Percentiles rank a stretch among this genome's conserved stretches.
Conservation (phyloP, 345 rosid species). For the Heritiera littoralis region DNA sequence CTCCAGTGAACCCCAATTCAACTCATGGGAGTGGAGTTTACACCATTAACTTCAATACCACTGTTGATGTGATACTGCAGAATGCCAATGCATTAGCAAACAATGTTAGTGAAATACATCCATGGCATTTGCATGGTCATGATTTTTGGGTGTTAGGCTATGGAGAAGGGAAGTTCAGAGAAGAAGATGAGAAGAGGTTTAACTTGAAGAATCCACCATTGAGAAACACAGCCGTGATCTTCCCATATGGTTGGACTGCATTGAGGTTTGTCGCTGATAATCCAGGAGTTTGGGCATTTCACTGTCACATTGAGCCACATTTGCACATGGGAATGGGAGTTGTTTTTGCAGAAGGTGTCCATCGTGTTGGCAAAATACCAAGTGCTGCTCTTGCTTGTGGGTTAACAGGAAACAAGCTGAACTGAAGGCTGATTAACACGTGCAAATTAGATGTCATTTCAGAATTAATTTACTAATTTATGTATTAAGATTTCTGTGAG, state of each 20-base stretch:
- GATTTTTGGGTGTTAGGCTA: conserved; percentile 81
- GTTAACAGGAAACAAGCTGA: conserved; percentile 30
- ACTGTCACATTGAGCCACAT: conserved; percentile 92
- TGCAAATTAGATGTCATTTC: too few species aligned
- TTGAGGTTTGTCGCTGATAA: conserved; percentile 71
- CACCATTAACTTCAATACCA: conserved; percentile 36
- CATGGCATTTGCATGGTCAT: conserved; percentile 91
- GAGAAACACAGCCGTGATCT: conserved; percentile 63
- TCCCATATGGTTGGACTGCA: conserved; percentile 93
- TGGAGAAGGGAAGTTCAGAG: conserved; percentile 61
- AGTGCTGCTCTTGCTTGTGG: conserved; percentile 55
- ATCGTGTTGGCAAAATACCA: conserved; percentile 49
- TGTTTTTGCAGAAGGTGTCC: conserved; percentile 62
- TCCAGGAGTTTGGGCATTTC: conserved; percentile 94
- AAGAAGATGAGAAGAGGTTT: conserved; percentile 34
- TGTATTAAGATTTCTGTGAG: not conserved
- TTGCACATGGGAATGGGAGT: conserved; percentile 97
- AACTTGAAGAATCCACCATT: conserved; percentile 71
- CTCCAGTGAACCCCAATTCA: conserved; percentile 49
- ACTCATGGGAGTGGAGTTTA: conserved; percentile 56
- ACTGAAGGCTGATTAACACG: not conserved
- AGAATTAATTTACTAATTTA: not conserved
- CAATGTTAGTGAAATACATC: conserved; percentile 64
- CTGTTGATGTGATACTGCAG: conserved; percentile 73
- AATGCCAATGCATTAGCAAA: conserved; percentile 50